Evolutionary conservation across 2,329 filamentous ascomycete genomes (phyloP).

Genomic region (Penicillium sp.): DNA sequence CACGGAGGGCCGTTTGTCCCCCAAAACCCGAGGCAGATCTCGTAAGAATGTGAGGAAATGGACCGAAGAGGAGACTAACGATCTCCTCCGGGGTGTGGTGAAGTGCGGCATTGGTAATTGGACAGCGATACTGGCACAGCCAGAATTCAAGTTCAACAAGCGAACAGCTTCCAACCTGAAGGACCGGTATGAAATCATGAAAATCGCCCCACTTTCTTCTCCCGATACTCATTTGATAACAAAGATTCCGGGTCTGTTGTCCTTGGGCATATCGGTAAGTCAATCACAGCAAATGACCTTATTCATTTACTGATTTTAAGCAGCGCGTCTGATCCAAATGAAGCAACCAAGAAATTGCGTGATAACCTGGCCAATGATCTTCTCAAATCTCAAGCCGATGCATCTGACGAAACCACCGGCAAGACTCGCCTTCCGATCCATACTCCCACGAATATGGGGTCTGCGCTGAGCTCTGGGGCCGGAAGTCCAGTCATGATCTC

Average conservation of each 20-base stretch:
- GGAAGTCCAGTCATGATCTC: conserved; percentile 13
- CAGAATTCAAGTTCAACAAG: conserved; percentile 57
- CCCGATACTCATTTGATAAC: conserved; percentile 20
- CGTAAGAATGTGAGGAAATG: conserved; percentile 55
- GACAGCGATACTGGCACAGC: conserved; percentile 61
- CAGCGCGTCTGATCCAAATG: conserved; percentile 36
- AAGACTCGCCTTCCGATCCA: conserved; percentile 31
- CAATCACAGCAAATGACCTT: not conserved
- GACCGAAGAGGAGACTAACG: conserved; percentile 62
- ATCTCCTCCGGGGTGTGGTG: conserved; percentile 58
- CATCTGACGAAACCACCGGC: conserved; percentile 19
- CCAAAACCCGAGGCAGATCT: conserved; percentile 39
- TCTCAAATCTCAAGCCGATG: conserved; percentile 31
- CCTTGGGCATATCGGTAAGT: conserved; percentile 47
- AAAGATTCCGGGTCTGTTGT: conserved; percentile 55
- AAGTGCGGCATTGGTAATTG: conserved; percentile 64
- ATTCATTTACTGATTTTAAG: conserved; percentile 7
- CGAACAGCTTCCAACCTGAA: conserved; percentile 64
- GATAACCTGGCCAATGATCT: conserved; percentile 36
- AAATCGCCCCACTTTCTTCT: not conserved
- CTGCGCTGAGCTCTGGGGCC: conserved; percentile 14
- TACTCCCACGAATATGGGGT: conserved; percentile 13
- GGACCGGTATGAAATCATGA: conserved; percentile 48
- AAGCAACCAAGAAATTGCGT: conserved; percentile 38
- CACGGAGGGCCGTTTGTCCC: conserved; percentile 27